Base-by-base conservation (phyloP, 371 early-diverging fungal species). In the Fennellomyces sp. region DNA sequence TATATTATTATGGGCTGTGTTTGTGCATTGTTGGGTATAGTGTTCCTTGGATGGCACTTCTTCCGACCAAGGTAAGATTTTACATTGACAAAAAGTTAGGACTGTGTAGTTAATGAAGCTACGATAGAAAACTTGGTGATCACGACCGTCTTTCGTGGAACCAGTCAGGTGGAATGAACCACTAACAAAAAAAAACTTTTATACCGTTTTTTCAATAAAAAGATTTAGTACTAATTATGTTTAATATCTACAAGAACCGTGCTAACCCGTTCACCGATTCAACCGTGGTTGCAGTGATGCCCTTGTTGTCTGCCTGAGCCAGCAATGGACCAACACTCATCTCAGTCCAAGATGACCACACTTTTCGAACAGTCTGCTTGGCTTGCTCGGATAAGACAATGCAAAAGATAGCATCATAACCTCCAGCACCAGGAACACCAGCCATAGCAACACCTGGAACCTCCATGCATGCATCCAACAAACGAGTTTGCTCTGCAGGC, bases 111-210 rank as follows among this genome's bases (percentile, higher is more conserved):
- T n/a, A n/a, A n/a, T n/a, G n/a, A n/a, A n/a, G n/a, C n/a, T n/a
- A n/a, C n/a, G n/a, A 39, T 39, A 39, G 96, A 64, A 93, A 96
- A 70, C 82, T 97, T 56, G 98, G 98, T 48, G 98, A 98, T 78
- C 96, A 96, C 66, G 93, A 92, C 29, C 94, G 95, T 62, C 75
- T 98, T 52, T 94, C 96, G 29, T 98, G 98, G 98, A 97, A 98
- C 75, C 93, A 96, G 75, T 61, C 70, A 21, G 68, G 66, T 17
- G 53, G 36, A 45, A 23, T 45, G 17, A 23, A 23, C n/a, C 41
- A 41, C 19, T 21, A 45, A 45, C 11, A 23, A 45, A 17, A 45
- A 45, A 7, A 45, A 45, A 21, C n/a, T n/a, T n/a, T n/a, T n/a
- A n/a, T n/a, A n/a, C n/a, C n/a, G n/a, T n/a, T n/a, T n/a, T n/a